phyloP scores from a whole-genome alignment of 106 monocot species.

The Dendrobium chrysotoxum region DNA sequence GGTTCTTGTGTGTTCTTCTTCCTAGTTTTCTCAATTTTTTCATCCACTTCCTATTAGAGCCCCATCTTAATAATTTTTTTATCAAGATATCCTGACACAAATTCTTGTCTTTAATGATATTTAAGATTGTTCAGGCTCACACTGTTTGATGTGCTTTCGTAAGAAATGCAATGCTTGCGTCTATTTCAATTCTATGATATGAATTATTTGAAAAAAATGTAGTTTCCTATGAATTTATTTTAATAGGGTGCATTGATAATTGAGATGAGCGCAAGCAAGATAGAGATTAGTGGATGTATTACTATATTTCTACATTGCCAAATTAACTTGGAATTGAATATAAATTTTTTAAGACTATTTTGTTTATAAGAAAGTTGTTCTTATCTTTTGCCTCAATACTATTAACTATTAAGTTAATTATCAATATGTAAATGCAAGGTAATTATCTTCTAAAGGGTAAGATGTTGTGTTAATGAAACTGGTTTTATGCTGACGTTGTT shows the following conservation, averaged over 20 bases:
- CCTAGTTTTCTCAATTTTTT: no score
- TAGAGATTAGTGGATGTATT: background rate
- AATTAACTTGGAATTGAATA: background rate
- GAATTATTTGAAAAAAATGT: background rate
- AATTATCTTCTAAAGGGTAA: background rate
- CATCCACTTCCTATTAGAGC: no score
- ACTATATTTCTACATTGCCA: background rate
- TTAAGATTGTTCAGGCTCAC: no score
- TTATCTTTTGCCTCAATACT: background rate
- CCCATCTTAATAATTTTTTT: no score
- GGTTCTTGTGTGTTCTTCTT: no score
- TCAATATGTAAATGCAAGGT: background rate
- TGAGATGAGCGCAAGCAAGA: background rate
- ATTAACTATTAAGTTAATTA: background rate
- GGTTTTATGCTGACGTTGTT: no score
- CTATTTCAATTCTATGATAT: background rate
- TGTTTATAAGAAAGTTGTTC: background rate
- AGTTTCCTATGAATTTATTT: background rate
- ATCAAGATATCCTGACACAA: no score
- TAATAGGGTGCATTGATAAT: background rate
- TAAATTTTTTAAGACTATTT: background rate
- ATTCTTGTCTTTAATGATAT: no score
- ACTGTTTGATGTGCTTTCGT: no score
- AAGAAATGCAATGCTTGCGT: no score
- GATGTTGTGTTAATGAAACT: no score